A percentile compares a stretch with the other conserved stretches of the same genome.
These are phyloP conservation scores for Amoebophrya sp. DNA, from an alignment of 169 alveolate species.

Conservation along the genomic window DNA sequence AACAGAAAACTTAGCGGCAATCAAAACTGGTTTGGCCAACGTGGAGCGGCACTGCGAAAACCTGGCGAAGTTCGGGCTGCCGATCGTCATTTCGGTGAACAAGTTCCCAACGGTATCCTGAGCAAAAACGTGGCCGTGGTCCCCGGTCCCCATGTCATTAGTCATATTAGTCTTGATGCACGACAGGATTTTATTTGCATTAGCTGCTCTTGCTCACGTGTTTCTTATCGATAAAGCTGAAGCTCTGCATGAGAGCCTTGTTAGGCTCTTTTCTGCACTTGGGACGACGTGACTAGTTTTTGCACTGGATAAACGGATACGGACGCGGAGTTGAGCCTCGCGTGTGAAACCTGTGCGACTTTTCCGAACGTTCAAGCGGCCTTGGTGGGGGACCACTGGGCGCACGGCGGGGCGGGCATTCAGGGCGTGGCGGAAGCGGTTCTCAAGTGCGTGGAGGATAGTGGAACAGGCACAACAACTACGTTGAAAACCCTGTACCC, in stretches of 20 bases:
- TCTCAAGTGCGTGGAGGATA: too few species aligned
- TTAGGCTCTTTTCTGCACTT: too few species aligned
- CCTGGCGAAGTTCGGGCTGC: background rate
- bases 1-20: background rate
- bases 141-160: background rate
- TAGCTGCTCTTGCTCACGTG: too few species aligned
- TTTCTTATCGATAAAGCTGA: too few species aligned
- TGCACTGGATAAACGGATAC: too few species aligned
- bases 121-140: background rate
- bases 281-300: too few species aligned
- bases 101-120: background rate
- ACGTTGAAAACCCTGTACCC: background rate
- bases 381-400: background rate
- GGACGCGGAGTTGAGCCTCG: background rate
- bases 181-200: too few species aligned
- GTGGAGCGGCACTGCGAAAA: background rate
- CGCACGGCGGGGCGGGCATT: background rate
- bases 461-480: background rate
- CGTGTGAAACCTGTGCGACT: background rate
- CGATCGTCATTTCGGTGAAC: constrained; percentile 29
- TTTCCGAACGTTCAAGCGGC: background rate
- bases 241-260: too few species aligned
- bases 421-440: background rate
- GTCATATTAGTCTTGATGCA: constrained; percentile 23
- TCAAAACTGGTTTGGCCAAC: background rate